Base-by-base conservation (phyloP, 2,329 filamentous ascomycete species). In the Ophiosphaerella korrae region DNA sequence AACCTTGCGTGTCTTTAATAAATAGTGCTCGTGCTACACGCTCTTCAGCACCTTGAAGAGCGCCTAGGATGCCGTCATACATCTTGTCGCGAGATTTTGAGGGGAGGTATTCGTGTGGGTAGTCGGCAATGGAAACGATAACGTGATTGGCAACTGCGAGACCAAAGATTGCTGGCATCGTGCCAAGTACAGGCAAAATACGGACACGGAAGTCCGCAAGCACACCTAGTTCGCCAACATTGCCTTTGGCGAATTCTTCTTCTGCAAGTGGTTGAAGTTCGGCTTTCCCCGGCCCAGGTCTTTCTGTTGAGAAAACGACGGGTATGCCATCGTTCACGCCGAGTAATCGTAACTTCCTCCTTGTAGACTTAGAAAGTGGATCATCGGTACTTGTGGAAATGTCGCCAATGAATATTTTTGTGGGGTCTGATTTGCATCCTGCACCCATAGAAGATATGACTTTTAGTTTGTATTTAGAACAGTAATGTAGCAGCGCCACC, bases 391-490 rank as follows among this genome's bases (percentile, higher is more conserved):
- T 95, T 1, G 84, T 81, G 7, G 90, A 92, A 57, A 99, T 96
- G 68, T 99, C 94, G 16, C 92, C 92, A 5, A 99, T 88, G 62
- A 90, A 87, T 47, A 99, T 88, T 48, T 89, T 83, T 0, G 92
- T 97, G 1, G 86, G 86, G 62, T 88, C 85, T 3, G 90, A 93
- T 78, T 97, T 99, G 75, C 91, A 97, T 0, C 92, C 94, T 0
- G 94, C 94, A 1, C 94, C 94, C 92, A 97, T 97, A 29, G 91
- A 90, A 13, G 91, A 94, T 55, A 99, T 92, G 24, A 99, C 91
- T 1, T 86, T 88, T 23, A 97, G 78, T 1, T 82, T 80, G 68
- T 91, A 83, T 53, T 86, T 83, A 70, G 92, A 82, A 75, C 94
- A 99, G 76, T 95, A 96, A 65, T 91, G 87, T 35, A 99, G 80